Base-by-base conservation (phyloP, 2,329 filamentous ascomycete genomes). In the Ceratocystis diversiconidia region DNA sequence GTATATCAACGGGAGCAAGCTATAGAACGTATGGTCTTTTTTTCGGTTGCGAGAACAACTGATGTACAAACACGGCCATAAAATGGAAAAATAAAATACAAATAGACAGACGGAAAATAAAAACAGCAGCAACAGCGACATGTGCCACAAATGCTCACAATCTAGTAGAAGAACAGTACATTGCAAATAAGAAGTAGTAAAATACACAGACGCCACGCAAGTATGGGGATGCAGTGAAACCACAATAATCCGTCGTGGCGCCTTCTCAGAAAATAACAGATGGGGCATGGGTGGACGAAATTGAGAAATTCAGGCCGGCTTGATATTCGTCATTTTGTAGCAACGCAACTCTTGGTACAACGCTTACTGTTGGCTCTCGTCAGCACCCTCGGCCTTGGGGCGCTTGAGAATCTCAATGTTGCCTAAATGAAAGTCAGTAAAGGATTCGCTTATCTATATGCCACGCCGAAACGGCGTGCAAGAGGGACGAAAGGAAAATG, bases 401-500 rank as follows among this genome's bases (percentile, higher is more conserved):
- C 78, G 78, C 72, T 74, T 76, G 67, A 80, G 73, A 65, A 80
- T 74, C 71, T 80, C 78, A 12, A 80, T 73, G 70, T 66, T 74
- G 70, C 78, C 78, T 79, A 68, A 5, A 55, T 41, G 25, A 55
- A 10, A 72, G 70, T 22, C 46, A 57, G n/a, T n/a, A n/a, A 4
- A 1, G 36, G 10, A 41, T 41, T 8, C 36, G 36, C 36, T 12
- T 41, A 41, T 41, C 10, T 41, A 41, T 36, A 10, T 41, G 36
- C 10, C 8, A 41, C 2, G 36, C 10, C 36, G 36, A 41, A 10
- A 12, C 36, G 36, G 10, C 1, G 10, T 41, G 8, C 36, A 41
- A 12, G 36, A 12, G 36, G 36, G 36, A 12, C 50, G 19, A 15
- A 55, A 5, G 7, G 50, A 59, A 36, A 46, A 22, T 48, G 4